Base-by-base conservation (phyloP, 2,329 filamentous ascomycete species). In the Pseudopithomyces chartarum region DNA sequence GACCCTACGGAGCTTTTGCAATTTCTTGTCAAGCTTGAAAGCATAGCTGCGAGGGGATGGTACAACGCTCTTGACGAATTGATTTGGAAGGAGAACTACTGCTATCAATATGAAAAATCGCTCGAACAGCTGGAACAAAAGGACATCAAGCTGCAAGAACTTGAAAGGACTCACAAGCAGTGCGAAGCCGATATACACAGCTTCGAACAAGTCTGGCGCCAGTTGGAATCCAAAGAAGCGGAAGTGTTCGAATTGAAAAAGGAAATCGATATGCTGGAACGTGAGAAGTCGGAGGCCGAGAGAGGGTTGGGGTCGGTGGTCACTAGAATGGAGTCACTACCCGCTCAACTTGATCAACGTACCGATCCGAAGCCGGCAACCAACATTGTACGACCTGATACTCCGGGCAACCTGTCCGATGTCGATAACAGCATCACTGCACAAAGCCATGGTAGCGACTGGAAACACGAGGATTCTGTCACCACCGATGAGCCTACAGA, bases 21-120 rank as follows among this genome's bases (percentile, higher is more conserved):
- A 10, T 15, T 51, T 8, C 10, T 57, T 32, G 22, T 10, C 33
- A 40, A 44, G 6, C 7, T 54, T 2, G 56, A 58, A 34, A 6
- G 13, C 3, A 20, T 54, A 2, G 52, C 39, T 29, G 56, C 53
- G 17, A 47, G 20, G 33, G 56, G 56, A 12, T 58, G 56, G 56
- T 29, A 52, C 19, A 10, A 43, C n/a, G 33, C 20, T 6, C 6
- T 51, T 15, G 39, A 52, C 15, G 20, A 22, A n/a, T 12, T 23
- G 6, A 26, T 19, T 6, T 3, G 17, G 8, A n/a, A 44, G 38
- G 42, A 34, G 26, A 36, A 20, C 10, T 34, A 32, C 8, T n/a
- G 19, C 23, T 2, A 19, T 4, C 32, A 38, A 15, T 10, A 22
- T 3, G 11, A 23, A 13, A 2, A 5, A 12, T 8, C 22, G 32